These are phyloP conservation scores for Trypanosoma avium DNA, from an alignment of 208 protist genomes.

Conservation along the genomic window DNA sequence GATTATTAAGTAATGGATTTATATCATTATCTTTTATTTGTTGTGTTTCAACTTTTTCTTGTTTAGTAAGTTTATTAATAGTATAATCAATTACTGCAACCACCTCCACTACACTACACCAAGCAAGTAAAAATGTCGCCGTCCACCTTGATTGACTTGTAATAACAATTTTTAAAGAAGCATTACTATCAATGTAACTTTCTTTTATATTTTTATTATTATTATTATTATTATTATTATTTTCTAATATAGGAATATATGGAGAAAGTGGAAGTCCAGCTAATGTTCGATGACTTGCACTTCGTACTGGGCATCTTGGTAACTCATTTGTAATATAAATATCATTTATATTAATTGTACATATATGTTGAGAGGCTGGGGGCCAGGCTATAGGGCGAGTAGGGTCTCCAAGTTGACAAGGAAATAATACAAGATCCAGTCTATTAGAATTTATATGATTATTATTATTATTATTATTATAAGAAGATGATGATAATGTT, in stretches of 20 bases:
- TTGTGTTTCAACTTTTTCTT: too few relatives aligned
- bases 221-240: too few relatives aligned
- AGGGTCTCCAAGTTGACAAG: conserved; percentile 17
- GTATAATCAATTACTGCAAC: conserved; percentile 6
- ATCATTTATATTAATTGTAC: conserved; percentile 19
- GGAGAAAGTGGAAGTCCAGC: conserved; percentile 20
- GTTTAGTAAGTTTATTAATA: conserved; percentile 1
- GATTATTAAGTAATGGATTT: too few relatives aligned
- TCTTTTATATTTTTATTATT: too few relatives aligned
- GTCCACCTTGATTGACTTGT: conserved; percentile 15
- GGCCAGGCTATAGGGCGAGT: conserved; percentile 19
- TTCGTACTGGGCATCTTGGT: conserved; percentile 17
- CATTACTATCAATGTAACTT: conserved; percentile 1
- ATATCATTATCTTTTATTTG: too few relatives aligned
- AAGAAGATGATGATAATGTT: neutral
- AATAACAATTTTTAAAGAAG: conserved; percentile 18
- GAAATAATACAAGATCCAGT: conserved; percentile 21
- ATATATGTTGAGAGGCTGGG: conserved; percentile 2
- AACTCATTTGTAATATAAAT: conserved; percentile 9
- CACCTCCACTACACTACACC: conserved; percentile 19
- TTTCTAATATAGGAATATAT: neutral
- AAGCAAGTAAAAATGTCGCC: conserved; percentile 24
- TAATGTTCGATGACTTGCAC: conserved; percentile 24
- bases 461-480: too few relatives aligned
- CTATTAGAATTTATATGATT: neutral